phyloP scores from a whole-genome alignment of 257 asterid species.

The Solanum gandarillasii region DNA sequence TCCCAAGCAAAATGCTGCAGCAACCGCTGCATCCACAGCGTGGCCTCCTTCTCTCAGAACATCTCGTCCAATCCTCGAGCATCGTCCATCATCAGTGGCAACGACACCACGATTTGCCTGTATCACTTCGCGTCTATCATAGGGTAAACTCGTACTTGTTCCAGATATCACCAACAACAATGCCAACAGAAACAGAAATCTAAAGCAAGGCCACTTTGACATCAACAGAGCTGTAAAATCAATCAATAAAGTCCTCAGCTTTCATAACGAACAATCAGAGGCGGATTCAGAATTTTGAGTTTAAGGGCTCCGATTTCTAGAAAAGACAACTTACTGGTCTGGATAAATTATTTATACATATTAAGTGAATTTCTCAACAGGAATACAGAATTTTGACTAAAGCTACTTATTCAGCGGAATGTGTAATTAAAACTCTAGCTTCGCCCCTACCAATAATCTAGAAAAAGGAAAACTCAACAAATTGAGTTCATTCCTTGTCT shows the following conservation, averaged over 20 bases:
- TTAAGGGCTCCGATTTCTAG: not conserved
- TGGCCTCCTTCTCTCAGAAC: conserved; percentile 51
- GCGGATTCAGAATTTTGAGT: not conserved
- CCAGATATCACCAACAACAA: not conserved
- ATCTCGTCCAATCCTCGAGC: conserved; percentile 47
- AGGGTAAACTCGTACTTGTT: not conserved
- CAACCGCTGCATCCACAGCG: conserved; percentile 76
- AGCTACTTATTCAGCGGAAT: not conserved
- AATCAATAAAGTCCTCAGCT: not conserved
- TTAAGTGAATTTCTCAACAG: not conserved
- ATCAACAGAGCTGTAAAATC: not conserved
- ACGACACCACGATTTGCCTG: conserved; percentile 32
- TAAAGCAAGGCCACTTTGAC: not conserved
- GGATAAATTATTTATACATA: not conserved
- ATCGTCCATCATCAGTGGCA: conserved; percentile 53
- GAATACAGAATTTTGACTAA: not conserved
- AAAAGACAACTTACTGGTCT: not conserved
- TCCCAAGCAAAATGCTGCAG: conserved; percentile 62
- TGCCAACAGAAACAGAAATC: not conserved
- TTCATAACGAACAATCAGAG: not conserved
- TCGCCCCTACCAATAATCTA: not conserved
- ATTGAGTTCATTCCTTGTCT: not conserved
- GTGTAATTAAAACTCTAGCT: not conserved
- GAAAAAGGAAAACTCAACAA: not conserved
- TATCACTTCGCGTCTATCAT: conserved; percentile 12